Conservation (phyloP, 441 rosid genomes). For the Euphorbia schlechtendalii region DNA sequence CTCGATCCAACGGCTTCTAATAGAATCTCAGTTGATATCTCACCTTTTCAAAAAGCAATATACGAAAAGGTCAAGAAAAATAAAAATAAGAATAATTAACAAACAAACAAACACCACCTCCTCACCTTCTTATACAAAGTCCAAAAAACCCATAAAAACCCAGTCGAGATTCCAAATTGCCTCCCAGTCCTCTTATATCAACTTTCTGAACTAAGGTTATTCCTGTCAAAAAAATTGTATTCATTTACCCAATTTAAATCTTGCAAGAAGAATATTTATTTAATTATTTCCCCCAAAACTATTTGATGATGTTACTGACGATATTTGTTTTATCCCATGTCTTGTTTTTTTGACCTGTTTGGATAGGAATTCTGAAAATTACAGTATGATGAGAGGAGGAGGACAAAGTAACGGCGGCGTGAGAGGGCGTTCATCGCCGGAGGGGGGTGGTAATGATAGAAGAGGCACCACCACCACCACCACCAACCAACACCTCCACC, state of each 20-base stretch:
- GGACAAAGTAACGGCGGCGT: slow-evolving; percentile 44
- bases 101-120: neutral
- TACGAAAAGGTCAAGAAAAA: neutral
- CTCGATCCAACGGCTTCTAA: slow-evolving; percentile 28
- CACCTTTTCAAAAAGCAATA: neutral
- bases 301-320: slow-evolving; percentile 3
- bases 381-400: slow-evolving; percentile 58
- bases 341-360: no score
- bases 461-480: slow-evolving; percentile 24
- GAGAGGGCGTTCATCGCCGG: slow-evolving; percentile 44
- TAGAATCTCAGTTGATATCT: slow-evolving; percentile 17
- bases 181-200: no score
- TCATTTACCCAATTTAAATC: neutral
- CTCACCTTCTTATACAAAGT: slow-evolving; percentile 14
- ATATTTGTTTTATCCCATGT: neutral
- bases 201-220: slow-evolving; percentile 35
- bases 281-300: neutral
- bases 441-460: slow-evolving; percentile 46
- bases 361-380: slow-evolving; percentile 51
- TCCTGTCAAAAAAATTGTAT: slow-evolving; percentile 33
- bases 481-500: no score
- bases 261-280: neutral
- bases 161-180: slow-evolving; percentile 10
- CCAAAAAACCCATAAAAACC: neutral
- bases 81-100: slow-evolving; percentile 7